These are phyloP conservation scores for Alternaria conjuncta DNA, from an alignment of 2,329 filamentous ascomycete species.

Conservation along the genomic window DNA sequence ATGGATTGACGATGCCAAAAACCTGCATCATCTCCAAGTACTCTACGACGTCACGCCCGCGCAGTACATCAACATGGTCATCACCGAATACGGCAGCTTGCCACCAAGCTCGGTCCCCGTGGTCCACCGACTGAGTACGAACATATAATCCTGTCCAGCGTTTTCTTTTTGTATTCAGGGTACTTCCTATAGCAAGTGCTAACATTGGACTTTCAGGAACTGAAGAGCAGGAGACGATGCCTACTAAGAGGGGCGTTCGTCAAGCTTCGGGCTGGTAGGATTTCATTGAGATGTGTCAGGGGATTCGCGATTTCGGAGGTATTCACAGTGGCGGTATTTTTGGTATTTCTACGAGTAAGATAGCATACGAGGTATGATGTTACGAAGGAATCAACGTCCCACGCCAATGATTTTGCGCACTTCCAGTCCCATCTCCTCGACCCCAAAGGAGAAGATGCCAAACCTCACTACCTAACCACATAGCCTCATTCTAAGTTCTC, in stretches of 20 bases:
- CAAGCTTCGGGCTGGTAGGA: constrained; percentile 13
- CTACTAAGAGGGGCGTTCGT: constrained; percentile 12
- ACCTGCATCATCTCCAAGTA: constrained; percentile 70
- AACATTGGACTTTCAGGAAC: constrained; percentile 16
- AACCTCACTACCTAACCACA: neutral
- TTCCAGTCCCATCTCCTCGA: neutral
- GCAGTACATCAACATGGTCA: constrained; percentile 83
- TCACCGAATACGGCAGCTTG: constrained; percentile 88
- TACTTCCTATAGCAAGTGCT: constrained; percentile 4
- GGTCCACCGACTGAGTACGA: constrained; percentile 64
- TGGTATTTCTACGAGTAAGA: neutral
- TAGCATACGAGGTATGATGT: neutral
- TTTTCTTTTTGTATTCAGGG: constrained; percentile 11
- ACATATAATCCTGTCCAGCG: constrained; percentile 31
- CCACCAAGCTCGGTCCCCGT: constrained; percentile 85
- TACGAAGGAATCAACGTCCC: neutral
- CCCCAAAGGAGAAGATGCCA: neutral
- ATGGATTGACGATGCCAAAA: constrained; percentile 47
- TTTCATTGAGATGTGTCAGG: neutral
- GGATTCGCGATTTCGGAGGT: neutral
- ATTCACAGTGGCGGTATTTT: neutral
- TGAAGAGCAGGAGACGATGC: constrained; percentile 15
- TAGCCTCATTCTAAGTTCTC: neutral
- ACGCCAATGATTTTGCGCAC: neutral
- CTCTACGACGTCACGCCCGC: constrained; percentile 93